phyloP scores from a whole-genome alignment of 441 rosid genomes.

The Heliophila coronopifolia region DNA sequence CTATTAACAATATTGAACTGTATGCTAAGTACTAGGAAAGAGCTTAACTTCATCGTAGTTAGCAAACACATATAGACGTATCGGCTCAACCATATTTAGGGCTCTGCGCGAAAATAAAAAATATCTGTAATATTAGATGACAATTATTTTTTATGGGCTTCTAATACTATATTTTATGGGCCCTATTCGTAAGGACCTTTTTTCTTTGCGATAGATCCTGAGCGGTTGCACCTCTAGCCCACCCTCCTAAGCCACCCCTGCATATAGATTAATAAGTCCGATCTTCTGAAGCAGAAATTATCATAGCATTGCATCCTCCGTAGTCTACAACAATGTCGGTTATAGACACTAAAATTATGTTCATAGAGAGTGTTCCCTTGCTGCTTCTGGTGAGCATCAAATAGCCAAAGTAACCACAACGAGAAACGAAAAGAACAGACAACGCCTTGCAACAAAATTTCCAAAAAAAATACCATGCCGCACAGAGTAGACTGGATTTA shows the following conservation, averaged over 20 bases:
- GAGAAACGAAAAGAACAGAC: not conserved
- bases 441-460: not conserved
- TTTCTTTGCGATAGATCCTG: too few species aligned
- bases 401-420: slow-evolving; percentile 43
- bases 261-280: slow-evolving; percentile 33
- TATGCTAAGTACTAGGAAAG: too few species aligned
- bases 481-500: too few species aligned
- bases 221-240: too few species aligned
- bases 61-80: not conserved
- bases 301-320: slow-evolving; percentile 67
- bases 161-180: too few species aligned
- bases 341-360: slow-evolving; percentile 53
- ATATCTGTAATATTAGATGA: too few species aligned
- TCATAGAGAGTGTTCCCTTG: slow-evolving; percentile 50
- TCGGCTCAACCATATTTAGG: too few species aligned
- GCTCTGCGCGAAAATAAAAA: too few species aligned
- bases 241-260: not conserved
- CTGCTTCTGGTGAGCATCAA: slow-evolving; percentile 52
- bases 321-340: slow-evolving; percentile 64
- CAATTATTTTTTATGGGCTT: too few species aligned
- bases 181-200: too few species aligned
- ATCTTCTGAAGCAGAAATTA: slow-evolving; percentile 77
- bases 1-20: too few species aligned
- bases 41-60: not conserved
- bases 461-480: too few species aligned